Evolutionary conservation across 1,284 basidiomycete genomes (phyloP), one percentile per base, ranked within the genome.

Genomic region (Coniophora puteana): DNA sequence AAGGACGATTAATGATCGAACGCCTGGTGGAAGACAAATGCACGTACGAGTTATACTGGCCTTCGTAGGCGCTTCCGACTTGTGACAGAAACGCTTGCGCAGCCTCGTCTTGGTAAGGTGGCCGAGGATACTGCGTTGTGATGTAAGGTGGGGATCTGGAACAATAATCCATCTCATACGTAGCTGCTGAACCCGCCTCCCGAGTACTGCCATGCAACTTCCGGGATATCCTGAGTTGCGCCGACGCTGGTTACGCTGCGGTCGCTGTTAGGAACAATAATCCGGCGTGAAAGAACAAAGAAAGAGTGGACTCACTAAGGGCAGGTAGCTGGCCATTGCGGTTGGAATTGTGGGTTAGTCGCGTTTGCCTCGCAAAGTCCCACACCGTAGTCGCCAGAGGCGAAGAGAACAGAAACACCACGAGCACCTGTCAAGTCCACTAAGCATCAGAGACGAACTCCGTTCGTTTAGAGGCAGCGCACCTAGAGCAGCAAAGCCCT

Each of bases 131-230:
- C n/a, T n/a, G n/a, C n/a, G n/a, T n/a, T n/a, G 78, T 74, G 2
- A 73, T 51, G 4, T n/a, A n/a, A n/a, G n/a, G n/a, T n/a, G n/a
- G n/a, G n/a, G n/a, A n/a, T n/a, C n/a, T n/a, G 6, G n/a, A n/a
- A n/a, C n/a, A n/a, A n/a, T n/a, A 78, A 11, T 80, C 78, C 2
- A 27, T 18, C 20, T 38, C 53, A 1, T 4, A 63, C 59, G 8
- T 63, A 62, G n/a, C 60, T 45, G 29, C 69, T 74, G 58, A 82
- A 82, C 3, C 84, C 85, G 42, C 83, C 84, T 6, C 84, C 83
- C n/a, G n/a, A n/a, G n/a, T n/a, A n/a, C n/a, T n/a, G n/a, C n/a
- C n/a, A 68, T 0, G 76, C 78, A 5, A 65, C 66, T 58, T 85
- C 80, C 0, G 78, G 78, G 27, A 82, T 64, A 32, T 68, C 51